Conservation (phyloP, 345 rosid species). For the Reutealis trisperma region DNA sequence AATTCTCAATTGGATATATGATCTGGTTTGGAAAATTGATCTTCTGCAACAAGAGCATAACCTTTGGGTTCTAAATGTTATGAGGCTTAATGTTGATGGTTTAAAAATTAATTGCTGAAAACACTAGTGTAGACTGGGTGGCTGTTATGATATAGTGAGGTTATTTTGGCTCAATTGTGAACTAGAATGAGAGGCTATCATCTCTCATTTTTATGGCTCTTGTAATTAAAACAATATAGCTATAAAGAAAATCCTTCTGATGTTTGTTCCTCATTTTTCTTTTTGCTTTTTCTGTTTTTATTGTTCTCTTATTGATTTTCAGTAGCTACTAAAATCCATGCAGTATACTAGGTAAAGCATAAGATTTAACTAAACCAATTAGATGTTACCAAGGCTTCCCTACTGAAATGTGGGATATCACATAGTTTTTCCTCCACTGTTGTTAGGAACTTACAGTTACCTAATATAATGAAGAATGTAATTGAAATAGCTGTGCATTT, state of each 20-base stretch:
- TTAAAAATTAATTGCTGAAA: not conserved
- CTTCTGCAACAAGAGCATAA: no score
- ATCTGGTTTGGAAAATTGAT: not conserved
- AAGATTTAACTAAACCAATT: no score
- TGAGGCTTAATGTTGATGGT: no score
- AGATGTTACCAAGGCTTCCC: not conserved
- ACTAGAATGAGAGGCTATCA: not conserved
- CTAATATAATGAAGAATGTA: conserved; percentile 9
- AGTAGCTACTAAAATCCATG: not conserved
- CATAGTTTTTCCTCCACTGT: not conserved
- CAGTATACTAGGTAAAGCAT: not conserved
- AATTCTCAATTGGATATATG: not conserved
- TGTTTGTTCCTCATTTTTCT: not conserved
- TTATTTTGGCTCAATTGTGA: not conserved
- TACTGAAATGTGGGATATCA: not conserved
- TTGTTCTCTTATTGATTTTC: not conserved
- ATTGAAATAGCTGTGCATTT: not conserved
- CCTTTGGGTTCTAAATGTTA: no score
- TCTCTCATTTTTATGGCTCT: conserved; percentile 6
- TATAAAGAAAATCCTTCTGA: not conserved
- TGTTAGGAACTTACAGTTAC: not conserved
- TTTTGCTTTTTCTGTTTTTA: not conserved
- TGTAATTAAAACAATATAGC: not conserved
- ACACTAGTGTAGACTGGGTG: no score
- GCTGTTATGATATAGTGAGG: not conserved